These are phyloP conservation scores for Dimargaris verticillata DNA, from an alignment of 192 early-diverging fungal species.

Conservation along the genomic window DNA sequence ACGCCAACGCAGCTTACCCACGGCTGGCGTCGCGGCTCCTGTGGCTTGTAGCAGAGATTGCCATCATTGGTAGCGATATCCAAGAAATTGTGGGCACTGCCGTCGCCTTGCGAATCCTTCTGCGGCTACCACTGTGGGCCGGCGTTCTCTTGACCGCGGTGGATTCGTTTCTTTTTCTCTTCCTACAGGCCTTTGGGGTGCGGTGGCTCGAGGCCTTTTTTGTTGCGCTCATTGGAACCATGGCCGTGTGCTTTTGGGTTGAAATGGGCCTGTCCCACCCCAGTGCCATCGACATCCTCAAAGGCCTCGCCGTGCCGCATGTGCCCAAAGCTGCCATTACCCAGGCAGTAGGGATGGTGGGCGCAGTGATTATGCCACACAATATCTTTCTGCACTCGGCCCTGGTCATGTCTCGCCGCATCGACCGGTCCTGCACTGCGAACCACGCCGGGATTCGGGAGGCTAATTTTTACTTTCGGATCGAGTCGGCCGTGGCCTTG, in stretches of 20 bases:
- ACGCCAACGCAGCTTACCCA: conserved; percentile 28
- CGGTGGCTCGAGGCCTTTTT: conserved; percentile 58
- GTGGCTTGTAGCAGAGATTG: conserved; percentile 42
- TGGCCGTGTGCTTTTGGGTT: conserved; percentile 62
- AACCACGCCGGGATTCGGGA: conserved; percentile 41
- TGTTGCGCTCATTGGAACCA: conserved; percentile 48
- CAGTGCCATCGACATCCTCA: conserved; percentile 24
- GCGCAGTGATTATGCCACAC: conserved; percentile 75
- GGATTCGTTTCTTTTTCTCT: conserved; percentile 65
- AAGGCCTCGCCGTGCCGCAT: conserved; percentile 34
- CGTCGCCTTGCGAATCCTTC: conserved; percentile 66
- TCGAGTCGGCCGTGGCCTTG: conserved; percentile 45
- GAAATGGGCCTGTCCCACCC: conserved; percentile 39
- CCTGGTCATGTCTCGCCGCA: conserved; percentile 44
- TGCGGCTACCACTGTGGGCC: conserved; percentile 42
- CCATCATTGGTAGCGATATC: conserved; percentile 55
- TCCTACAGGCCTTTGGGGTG: conserved; percentile 40
- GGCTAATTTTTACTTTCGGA: conserved; percentile 47
- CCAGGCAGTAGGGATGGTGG: conserved; percentile 49
- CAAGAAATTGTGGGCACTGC: conserved; percentile 82
- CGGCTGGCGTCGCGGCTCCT: conserved; percentile 25
- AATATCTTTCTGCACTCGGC: conserved; percentile 77
- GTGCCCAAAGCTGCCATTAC: conserved; percentile 37
- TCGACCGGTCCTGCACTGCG: conserved; percentile 17
- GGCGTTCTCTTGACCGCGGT: conserved; percentile 62